Evolutionary conservation across 148 eudicot genomes (phyloP).

Genomic region (Polygonum aviculare): DNA sequence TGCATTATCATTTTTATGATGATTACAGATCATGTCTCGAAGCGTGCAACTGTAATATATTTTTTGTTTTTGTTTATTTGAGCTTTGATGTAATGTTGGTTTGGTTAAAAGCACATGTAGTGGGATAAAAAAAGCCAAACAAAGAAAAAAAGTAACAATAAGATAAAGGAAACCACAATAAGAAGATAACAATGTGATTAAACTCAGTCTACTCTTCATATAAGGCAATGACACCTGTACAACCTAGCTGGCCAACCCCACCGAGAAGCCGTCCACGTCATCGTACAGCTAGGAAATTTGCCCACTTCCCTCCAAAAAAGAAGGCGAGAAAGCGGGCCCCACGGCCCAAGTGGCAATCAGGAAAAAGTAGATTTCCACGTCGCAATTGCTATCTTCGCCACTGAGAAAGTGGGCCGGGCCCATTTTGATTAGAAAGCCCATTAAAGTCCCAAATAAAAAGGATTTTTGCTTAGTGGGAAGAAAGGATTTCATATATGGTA

Average conservation of each 20-base stretch:
- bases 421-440: constrained; percentile 32
- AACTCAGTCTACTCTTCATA: background rate
- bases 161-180: background rate
- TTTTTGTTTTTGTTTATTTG: too few relatives aligned
- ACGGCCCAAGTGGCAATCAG: background rate
- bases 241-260: background rate
- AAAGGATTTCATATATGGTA: background rate
- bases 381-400: constrained; percentile 11
- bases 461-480: background rate
- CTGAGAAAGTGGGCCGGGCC: constrained; percentile 31
- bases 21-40: too few relatives aligned
- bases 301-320: background rate
- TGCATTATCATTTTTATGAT: too few relatives aligned
- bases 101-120: background rate
- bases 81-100: too few relatives aligned
- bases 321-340: background rate
- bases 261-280: background rate
- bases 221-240: background rate
- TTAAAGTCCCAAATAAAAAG: background rate
- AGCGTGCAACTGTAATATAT: too few relatives aligned
- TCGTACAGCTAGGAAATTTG: background rate
- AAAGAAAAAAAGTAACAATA: background rate
- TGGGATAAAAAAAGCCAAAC: background rate
- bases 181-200: background rate
- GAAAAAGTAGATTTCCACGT: constrained; percentile 19